Percentiles rank a stretch among this genome's conserved stretches.
Conservation (phyloP, 768 basidiomycete species). For the Rhizopogon roseolus region DNA sequence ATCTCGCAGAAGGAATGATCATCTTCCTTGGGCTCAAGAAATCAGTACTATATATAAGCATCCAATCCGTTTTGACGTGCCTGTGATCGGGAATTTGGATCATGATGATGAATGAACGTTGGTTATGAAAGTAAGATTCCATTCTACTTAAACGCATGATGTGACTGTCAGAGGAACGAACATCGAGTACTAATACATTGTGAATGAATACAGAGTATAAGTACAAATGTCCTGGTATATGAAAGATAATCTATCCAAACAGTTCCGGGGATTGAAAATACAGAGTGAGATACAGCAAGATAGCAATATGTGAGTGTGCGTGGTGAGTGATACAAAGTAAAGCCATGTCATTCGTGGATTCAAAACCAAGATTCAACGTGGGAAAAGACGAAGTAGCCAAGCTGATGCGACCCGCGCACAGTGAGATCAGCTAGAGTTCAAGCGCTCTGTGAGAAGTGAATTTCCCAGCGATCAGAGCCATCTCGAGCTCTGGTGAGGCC, state of each 20-base stretch:
- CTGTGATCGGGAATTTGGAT: too few species aligned
- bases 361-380: not conserved
- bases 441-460: constrained; percentile 15
- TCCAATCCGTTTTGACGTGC: too few species aligned
- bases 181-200: not conserved
- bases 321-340: not conserved
- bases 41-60: too few species aligned
- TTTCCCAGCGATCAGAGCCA: constrained; percentile 25
- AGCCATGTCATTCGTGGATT: not conserved
- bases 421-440: constrained; percentile 7
- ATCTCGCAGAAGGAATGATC: not conserved
- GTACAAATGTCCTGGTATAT: not conserved
- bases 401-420: not conserved
- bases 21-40: too few species aligned
- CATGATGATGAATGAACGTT: too few species aligned
- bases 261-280: not conserved
- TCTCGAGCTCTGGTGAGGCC: constrained; percentile 24
- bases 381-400: not conserved
- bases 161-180: too few species aligned
- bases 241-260: not conserved
- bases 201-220: not conserved
- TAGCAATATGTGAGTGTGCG: not conserved
- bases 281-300: not conserved
- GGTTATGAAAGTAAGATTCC: too few species aligned
- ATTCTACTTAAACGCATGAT: too few species aligned